Base-by-base conservation (phyloP, 2,329 filamentous ascomycete species). In the Alternaria panax region DNA sequence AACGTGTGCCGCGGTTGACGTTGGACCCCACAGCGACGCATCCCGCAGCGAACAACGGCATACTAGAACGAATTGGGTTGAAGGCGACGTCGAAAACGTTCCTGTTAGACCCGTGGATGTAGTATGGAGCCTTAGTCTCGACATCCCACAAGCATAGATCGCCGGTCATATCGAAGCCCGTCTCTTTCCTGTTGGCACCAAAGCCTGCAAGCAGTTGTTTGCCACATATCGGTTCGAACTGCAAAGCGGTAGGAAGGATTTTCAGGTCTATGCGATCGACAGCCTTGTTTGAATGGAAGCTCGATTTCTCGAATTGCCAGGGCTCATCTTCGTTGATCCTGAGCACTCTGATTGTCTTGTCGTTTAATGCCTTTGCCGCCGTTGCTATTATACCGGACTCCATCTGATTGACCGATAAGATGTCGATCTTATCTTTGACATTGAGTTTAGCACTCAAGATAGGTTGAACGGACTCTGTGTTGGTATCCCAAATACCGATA, bases 81-180 rank as follows among this genome's bases (percentile, higher is more conserved):
- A 86, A 89, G 1, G 83, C 79, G 2, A 85, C 76, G 63, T 88
- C 86, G 65, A 87, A 88, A 0, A 88, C 81, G 58, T 85, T 86
- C 34, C 82, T 82, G 1, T 82, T 81, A 16, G 80, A 79, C 1
- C 82, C 81, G 11, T 75, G 72, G 0, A 87, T 70, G n/a, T 75
- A 65, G 1, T 84, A 63, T 24, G 78, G 67, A 9, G 72, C 65
- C 4, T 78, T 73, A 32, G 82, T 79, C 14, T 75, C 68, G 3
- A 86, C 66, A 60, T 83, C 80, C 85, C 85, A 89, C 1, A 87
- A 63, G 40, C 80, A 82, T 9, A 87, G 78, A 59, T 87, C 82
- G 3, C 87, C 87, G 34, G 78, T 78, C 6, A 74, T 77, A 18
- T 80, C 75, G 8, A 74, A 65, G 7, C 79, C 72, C 36, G 63